Evolutionary conservation across 2,329 filamentous ascomycete genomes (phyloP), one percentile per base, ranked within the genome.

Genomic region (Didymella segeticola): DNA sequence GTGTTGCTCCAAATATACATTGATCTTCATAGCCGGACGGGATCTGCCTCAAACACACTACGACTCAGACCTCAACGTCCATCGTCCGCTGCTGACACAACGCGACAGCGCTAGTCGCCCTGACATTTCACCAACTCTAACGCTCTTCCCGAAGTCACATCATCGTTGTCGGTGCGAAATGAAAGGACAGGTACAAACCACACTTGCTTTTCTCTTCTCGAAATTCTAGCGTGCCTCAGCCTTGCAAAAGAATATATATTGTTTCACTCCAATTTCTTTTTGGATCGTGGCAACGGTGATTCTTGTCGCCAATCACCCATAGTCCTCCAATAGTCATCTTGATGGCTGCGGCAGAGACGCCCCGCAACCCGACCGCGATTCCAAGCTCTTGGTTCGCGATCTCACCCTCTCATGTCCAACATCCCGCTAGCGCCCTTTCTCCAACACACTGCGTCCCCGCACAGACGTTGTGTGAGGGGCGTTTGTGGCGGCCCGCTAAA

Each of bases 151-250:
- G 20, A 34, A 34, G 23, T 48, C 36, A 39, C 31, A 38, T 52
- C 53, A 47, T 53, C 26, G n/a, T 27, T n/a, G 38, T 39, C 27
- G 43, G 17, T 15, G 27, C 17, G 30, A 51, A 41, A 51, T 48
- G 49, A 49, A 45, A 53, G 43, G 37, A 19, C 17, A 26, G 30
- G 2, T 38, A 39, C 38, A 54, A 33, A 27, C 17, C 12, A 36
- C 6, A 26, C 22, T 58, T 52, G 30, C 47, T 56, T 54, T 49
- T 58, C 7, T 19, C 51, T 64, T 64, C 59, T 45, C 58, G 51
- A 60, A 57, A 39, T 62, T 62, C 58, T 64, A 62, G 57, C 55
- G 55, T 51, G 55, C 55, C 34, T 60, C 58, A 49, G 51, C 46
- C 45, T 41, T 45, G 22, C 39, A 48, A 54, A 54, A 54, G 39